A percentile compares a stretch with the other conserved stretches of the same genome.
Conservation (phyloP, 805 yeast genomes). For the Naumovozyma baii region DNA sequence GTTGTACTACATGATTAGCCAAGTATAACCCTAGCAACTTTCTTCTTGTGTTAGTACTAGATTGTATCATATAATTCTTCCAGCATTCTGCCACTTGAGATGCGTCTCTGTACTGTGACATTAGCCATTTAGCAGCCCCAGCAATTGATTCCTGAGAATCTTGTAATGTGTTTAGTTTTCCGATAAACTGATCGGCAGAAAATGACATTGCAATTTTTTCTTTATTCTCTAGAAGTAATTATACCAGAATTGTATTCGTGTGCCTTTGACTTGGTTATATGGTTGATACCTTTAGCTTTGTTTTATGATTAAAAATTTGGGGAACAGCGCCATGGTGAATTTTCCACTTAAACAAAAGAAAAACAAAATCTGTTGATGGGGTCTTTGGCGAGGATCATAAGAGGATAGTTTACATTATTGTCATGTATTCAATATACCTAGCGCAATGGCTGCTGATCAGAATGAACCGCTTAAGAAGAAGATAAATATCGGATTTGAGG, state of each 20-base stretch:
- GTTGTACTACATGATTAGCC: slow-evolving; percentile 29
- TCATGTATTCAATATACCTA: no score
- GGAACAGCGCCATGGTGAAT: no score
- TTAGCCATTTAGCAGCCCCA: slow-evolving; percentile 27
- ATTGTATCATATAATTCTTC: slow-evolving; percentile 19
- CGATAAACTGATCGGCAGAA: slow-evolving; percentile 21
- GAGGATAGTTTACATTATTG: no score
- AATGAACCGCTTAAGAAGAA: slow-evolving; percentile 7
- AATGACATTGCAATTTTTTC: slow-evolving; percentile 26
- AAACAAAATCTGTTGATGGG: no score
- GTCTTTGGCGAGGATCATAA: no score
- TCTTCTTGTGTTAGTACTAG: slow-evolving; percentile 22
- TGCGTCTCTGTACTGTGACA: slow-evolving; percentile 22
- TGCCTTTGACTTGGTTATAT: no score
- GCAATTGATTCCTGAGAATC: slow-evolving; percentile 30
- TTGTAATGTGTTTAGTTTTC: slow-evolving; percentile 20
- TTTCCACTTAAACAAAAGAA: no score
- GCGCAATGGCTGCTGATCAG: no score
- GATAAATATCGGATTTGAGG: slow-evolving; percentile 5
- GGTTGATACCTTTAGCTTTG: no score
- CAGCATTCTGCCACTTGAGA: slow-evolving; percentile 20
- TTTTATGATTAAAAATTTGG: no score
- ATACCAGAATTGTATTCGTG: no score
- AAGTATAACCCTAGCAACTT: slow-evolving; percentile 25
- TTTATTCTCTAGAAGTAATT: no score